A percentile compares a stretch with the other conserved stretches of the same genome.
Conservation (phyloP, 768 basidiomycete species). For the Leucosporidium creatinivorum region DNA sequence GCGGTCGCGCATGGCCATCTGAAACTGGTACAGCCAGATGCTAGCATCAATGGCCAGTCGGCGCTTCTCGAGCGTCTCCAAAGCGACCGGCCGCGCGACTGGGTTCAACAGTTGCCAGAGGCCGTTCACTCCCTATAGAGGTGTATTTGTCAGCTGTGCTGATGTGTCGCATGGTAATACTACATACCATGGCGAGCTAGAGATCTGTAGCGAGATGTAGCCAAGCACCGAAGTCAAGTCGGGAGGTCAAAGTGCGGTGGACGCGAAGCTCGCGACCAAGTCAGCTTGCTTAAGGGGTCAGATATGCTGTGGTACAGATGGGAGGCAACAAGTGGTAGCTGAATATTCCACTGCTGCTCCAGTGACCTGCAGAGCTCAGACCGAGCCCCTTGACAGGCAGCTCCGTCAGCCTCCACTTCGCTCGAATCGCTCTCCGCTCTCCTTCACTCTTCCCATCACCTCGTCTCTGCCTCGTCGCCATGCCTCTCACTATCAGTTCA, state of each 20-base stretch:
- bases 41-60: conserved; percentile 94
- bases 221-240: no score
- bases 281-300: no score
- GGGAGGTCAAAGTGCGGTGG: no score
- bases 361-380: no score
- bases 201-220: no score
- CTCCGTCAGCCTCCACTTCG: no score
- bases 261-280: background rate
- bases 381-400: no score
- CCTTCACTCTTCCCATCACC: background rate
- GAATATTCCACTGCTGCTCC: no score
- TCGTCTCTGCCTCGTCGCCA: background rate
- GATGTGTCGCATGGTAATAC: background rate
- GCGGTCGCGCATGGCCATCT: conserved; percentile 90
- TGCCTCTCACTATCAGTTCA: background rate
- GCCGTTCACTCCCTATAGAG: conserved; percentile 75
- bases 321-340: no score
- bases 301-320: no score
- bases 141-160: background rate
- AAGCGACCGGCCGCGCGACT: conserved; percentile 84
- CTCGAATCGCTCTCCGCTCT: background rate
- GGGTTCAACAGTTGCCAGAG: conserved; percentile 87
- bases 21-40: conserved; percentile 99
- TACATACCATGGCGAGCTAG: no score
- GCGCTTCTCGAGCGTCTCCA: conserved; percentile 94